Percentiles rank a stretch among this genome's conserved stretches.
These are phyloP conservation scores for Annulohypoxylon bovei DNA, from an alignment of 495 filamentous ascomycete species.

Conservation along the genomic window DNA sequence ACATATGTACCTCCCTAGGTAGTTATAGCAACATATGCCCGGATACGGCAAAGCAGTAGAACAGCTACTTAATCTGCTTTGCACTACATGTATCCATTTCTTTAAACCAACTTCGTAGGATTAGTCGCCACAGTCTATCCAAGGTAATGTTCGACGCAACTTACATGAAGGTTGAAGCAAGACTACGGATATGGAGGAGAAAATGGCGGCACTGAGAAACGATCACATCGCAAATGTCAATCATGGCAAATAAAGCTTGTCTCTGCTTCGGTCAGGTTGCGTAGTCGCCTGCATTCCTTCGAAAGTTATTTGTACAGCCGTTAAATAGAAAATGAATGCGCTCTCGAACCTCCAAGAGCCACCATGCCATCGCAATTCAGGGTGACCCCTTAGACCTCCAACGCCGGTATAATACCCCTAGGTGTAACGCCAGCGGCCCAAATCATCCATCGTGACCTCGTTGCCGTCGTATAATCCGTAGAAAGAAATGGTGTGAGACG, in stretches of 20 bases:
- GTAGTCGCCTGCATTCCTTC: slow-evolving; percentile 17
- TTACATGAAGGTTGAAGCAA: neutral
- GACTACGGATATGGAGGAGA: neutral
- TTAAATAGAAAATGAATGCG: neutral
- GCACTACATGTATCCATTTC: too few species aligned
- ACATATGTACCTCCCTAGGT: neutral
- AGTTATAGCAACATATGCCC: neutral
- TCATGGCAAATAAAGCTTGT: neutral
- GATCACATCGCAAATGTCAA: slow-evolving; percentile 3
- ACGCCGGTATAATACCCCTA: slow-evolving; percentile 42
- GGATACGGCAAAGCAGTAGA: neutral
- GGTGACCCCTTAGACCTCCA: slow-evolving; percentile 40
- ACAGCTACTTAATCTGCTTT: neutral
- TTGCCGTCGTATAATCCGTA: slow-evolving; percentile 40
- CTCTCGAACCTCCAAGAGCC: slow-evolving; percentile 5
- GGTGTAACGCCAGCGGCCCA: slow-evolving; percentile 39
- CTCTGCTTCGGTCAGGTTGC: neutral
- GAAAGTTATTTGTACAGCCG: slow-evolving; percentile 9
- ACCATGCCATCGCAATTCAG: slow-evolving; percentile 22
- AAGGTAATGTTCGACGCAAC: neutral
- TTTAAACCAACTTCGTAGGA: neutral
- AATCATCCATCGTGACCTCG: slow-evolving; percentile 42
- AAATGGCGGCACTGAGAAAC: neutral
- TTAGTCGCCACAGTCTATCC: neutral
- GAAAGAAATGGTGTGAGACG: slow-evolving; percentile 26